Evolutionary conservation across 2,329 filamentous ascomycete species (phyloP).

Genomic region (Aschersonia sp.): DNA sequence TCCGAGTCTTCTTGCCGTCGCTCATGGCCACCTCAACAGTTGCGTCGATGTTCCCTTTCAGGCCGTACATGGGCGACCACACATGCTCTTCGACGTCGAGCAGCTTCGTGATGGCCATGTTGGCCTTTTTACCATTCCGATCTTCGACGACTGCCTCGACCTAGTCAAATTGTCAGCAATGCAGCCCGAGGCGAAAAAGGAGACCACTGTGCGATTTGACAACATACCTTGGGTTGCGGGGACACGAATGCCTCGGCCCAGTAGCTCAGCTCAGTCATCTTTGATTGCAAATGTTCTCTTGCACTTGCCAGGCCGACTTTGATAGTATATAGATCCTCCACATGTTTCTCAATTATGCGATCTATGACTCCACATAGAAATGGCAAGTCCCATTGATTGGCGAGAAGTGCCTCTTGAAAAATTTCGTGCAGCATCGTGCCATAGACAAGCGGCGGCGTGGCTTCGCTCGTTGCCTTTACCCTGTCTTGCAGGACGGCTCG

Average conservation of each 20-base stretch:
- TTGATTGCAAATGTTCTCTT: conserved; percentile 65
- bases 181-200: no score
- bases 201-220: not conserved
- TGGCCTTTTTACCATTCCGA: conserved; percentile 59
- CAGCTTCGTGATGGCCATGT: conserved; percentile 80
- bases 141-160: conserved; percentile 62
- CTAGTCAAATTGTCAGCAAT: conserved; percentile 8
- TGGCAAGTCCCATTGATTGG: conserved; percentile 61
- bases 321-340: conserved; percentile 84
- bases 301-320: conserved; percentile 60
- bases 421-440: conserved; percentile 90
- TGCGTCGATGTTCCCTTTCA: conserved; percentile 96
- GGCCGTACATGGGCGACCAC: conserved; percentile 93
- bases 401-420: conserved; percentile 78
- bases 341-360: conserved; percentile 55
- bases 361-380: conserved; percentile 57
- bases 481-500: conserved; percentile 89
- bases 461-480: conserved; percentile 76
- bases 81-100: conserved; percentile 96
- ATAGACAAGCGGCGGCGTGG: conserved; percentile 72
- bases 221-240: conserved; percentile 47
- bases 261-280: conserved; percentile 63
- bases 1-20: conserved; percentile 50
- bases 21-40: conserved; percentile 79
- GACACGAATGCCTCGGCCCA: conserved; percentile 80